Evolutionary conservation across 371 early-diverging fungal species (phyloP), one percentile per base, ranked within the genome.

Genomic region (Entomophthora muscae): DNA sequence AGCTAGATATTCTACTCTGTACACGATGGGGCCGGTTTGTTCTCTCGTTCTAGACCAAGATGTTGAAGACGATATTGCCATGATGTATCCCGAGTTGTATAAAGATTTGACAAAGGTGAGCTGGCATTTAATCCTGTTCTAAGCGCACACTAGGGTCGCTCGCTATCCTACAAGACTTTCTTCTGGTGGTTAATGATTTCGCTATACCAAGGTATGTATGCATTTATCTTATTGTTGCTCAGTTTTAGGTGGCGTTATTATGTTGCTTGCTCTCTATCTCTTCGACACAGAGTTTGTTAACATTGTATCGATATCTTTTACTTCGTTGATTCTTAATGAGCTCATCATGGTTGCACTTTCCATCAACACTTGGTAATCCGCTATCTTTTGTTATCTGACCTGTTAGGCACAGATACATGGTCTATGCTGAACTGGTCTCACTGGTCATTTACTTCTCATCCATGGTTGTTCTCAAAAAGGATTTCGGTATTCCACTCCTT

Each of bases 11-110:
- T 42, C 42, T 17, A 97, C 98, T 7, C 68, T 95, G 1, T 99
- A 93, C 69, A 98, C 99, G 2, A 95, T 94, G 84, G 90, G 89
- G 10, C 99, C 99, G 0, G 93, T 99, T 23, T 97, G 96, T 63
- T 93, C 96, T 12, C 74, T 97, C 32, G 95, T 98, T 0, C 74
- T 93, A 32, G 93, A 94, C 67, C 82, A 81, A 63, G 99, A 99
- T 73, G 86, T 97, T 26, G 80, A 82, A 53, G 92, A 92, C 65
- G 89, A 91, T 21, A 89, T 89, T 64, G 95, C 95, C 1, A 69
- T 95, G 67, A 71, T 90, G 69, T 99, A 93, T 68, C 99, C 98
- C 0, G 99, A 99, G 72, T 81, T 99, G 2, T 99, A 99, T 73
- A 91, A 91, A 51, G 99, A 99, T 54, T 73, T 99, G 65, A 86